Percentiles rank a stretch among this genome's conserved stretches.
phyloP scores from a whole-genome alignment of 306 rosid genomes.

The Glycyrrhiza uralensis region DNA sequence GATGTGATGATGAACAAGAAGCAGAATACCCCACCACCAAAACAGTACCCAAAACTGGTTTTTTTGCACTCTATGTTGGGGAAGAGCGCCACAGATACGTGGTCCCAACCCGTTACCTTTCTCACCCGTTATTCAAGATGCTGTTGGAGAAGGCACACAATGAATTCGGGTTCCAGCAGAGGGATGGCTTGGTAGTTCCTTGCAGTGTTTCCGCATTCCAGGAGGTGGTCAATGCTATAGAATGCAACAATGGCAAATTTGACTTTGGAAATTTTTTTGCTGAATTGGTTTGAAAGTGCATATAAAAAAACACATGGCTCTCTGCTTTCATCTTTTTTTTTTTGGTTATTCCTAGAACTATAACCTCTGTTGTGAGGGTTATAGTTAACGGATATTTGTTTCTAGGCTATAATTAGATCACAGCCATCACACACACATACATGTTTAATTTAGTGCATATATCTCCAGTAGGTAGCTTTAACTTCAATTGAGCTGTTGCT shows the following conservation, averaged over 20 bases:
- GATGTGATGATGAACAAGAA: slow-evolving; percentile 11
- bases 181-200: slow-evolving; percentile 68
- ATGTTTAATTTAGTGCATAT: not conserved
- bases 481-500: not conserved
- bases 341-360: not conserved
- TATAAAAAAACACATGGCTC: not conserved
- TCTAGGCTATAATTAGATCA: not conserved
- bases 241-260: slow-evolving; percentile 63
- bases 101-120: slow-evolving; percentile 61
- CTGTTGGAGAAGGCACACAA: slow-evolving; percentile 62
- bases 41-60: slow-evolving; percentile 49
- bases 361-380: not conserved
- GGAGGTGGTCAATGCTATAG: slow-evolving; percentile 56
- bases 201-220: slow-evolving; percentile 70
- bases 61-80: slow-evolving; percentile 69
- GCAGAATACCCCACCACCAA: not conserved
- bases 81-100: slow-evolving; percentile 64
- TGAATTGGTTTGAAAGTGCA: slow-evolving; percentile 47
- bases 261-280: slow-evolving; percentile 56
- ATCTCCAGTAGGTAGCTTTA: not conserved
- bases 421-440: not conserved
- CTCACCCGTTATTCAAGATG: slow-evolving; percentile 88
- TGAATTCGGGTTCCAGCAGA: slow-evolving; percentile 78
- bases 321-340: not conserved
- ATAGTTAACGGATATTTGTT: not conserved